Evolutionary conservation across 176 grass and related monocot species (phyloP), one percentile per base, ranked within the genome.

Genomic region (Otatea glauca): DNA sequence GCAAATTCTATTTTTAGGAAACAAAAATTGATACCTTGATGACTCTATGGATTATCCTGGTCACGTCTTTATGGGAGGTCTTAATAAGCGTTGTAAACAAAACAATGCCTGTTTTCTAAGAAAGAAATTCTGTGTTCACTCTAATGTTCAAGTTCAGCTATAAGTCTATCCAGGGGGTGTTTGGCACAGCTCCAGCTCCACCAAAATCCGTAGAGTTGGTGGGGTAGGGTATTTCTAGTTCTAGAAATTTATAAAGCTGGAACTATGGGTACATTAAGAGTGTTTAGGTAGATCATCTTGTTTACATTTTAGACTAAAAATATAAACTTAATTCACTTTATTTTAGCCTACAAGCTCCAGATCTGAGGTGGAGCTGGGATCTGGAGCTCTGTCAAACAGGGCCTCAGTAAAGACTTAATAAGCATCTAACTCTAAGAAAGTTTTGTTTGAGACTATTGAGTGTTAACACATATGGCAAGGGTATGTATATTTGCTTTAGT

Each of bases 121-220:
- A 65, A 23, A 27, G 16, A 44, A 27, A 44, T 44, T 53, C 24
- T 42, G 17, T 61, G 7, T 72, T 35, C 17, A 0, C 58, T 23
- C 80, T 34, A 70, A 62, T 72, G 38, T 4, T 82, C 51, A 45
- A n/a, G 39, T 62, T 48, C 34, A 12, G 16, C 10, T 82, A 60
- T 72, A 13, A 20, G 21, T 55, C 48, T 69, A 17, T 61, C n/a
- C n/a, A n/a, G n/a, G n/a, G n/a, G n/a, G n/a, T n/a, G n/a, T n/a
- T n/a, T n/a, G n/a, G n/a, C n/a, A n/a, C n/a, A n/a, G n/a, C n/a
- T n/a, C n/a, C n/a, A n/a, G n/a, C n/a, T n/a, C n/a, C n/a, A n/a
- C n/a, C n/a, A n/a, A n/a, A n/a, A n/a, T n/a, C n/a, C n/a, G n/a
- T n/a, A n/a, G n/a, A n/a, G n/a, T n/a, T n/a, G n/a, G n/a, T n/a